Conservation (phyloP, 805 yeast genomes). For the Pichia scutulata region DNA sequence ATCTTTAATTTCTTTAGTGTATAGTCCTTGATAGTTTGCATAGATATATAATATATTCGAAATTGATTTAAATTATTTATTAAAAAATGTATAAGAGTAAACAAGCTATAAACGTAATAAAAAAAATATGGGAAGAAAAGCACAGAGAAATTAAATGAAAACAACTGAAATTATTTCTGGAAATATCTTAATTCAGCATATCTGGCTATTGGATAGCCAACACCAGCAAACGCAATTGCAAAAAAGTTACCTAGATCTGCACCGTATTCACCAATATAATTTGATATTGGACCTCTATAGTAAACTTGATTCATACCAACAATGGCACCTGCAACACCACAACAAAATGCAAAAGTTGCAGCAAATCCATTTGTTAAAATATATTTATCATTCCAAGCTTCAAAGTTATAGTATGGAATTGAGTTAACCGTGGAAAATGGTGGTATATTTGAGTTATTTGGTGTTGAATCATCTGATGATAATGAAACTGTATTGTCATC, state of each 20-base stretch:
- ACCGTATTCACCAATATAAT: conserved; percentile 52
- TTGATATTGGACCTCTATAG: conserved; percentile 72
- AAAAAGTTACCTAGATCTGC: conserved; percentile 84
- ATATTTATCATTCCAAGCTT: conserved; percentile 57
- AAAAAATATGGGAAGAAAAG: background rate
- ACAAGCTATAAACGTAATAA: background rate
- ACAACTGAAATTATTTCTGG: conserved; percentile 26
- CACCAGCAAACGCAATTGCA: conserved; percentile 60
- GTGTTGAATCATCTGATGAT: background rate
- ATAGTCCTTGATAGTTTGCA: background rate
- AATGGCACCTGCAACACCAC: conserved; percentile 77
- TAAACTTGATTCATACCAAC: conserved; percentile 86
- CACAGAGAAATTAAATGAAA: background rate
- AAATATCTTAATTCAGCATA: conserved; percentile 53
- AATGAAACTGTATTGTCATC: background rate
- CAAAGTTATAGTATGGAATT: conserved; percentile 55
- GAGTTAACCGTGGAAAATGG: conserved; percentile 13
- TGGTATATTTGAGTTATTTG: conserved; percentile 3
- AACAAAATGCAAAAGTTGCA: conserved; percentile 52
- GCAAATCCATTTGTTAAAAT: conserved; percentile 67
- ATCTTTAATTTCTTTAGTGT: too few species aligned
- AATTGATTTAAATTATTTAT: background rate
- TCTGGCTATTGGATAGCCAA: conserved; percentile 58
- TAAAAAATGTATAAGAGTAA: background rate
- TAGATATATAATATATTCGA: background rate